Evolutionary conservation across 345 rosid species (phyloP).

Genomic region (Euphorbia peplus): DNA sequence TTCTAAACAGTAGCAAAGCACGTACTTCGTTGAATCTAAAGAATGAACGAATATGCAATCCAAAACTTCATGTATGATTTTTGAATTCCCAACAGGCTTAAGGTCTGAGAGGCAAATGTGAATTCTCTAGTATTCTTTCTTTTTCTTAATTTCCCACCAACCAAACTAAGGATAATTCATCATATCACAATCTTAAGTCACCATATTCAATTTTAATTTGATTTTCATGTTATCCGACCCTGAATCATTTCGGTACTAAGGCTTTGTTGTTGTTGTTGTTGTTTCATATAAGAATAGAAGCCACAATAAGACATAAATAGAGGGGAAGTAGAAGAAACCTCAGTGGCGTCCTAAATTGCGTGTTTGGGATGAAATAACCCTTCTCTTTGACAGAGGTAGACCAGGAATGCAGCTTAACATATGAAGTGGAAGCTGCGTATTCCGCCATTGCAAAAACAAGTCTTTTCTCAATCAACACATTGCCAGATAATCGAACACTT

Average conservation of each 20-base stretch:
- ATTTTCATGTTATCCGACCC: neutral
- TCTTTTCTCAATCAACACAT: constrained; percentile 31
- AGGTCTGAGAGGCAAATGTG: neutral
- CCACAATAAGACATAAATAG: neutral
- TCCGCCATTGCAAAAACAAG: constrained; percentile 45
- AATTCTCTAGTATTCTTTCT: neutral
- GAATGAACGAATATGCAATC: neutral
- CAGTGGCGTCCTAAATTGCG: constrained; percentile 24
- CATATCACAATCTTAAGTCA: neutral
- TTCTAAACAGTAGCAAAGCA: neutral
- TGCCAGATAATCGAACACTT: neutral
- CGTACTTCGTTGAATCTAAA: neutral
- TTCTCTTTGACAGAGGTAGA: constrained; percentile 17
- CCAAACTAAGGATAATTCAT: neutral
- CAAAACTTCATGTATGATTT: neutral
- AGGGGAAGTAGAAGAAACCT: constrained; percentile 23
- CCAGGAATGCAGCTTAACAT: constrained; percentile 43
- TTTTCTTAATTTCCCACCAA: neutral
- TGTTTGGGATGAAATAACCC: constrained; percentile 3
- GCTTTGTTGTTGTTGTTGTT: too few species aligned
- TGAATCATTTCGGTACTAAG: too few species aligned
- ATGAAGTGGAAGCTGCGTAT: constrained; percentile 39
- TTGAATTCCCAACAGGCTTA: neutral
- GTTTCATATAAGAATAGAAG: neutral
- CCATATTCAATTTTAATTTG: neutral